These are phyloP conservation scores for Epichloe festucae DNA, from an alignment of 2,329 filamentous ascomycete genomes.

Conservation along the genomic window DNA sequence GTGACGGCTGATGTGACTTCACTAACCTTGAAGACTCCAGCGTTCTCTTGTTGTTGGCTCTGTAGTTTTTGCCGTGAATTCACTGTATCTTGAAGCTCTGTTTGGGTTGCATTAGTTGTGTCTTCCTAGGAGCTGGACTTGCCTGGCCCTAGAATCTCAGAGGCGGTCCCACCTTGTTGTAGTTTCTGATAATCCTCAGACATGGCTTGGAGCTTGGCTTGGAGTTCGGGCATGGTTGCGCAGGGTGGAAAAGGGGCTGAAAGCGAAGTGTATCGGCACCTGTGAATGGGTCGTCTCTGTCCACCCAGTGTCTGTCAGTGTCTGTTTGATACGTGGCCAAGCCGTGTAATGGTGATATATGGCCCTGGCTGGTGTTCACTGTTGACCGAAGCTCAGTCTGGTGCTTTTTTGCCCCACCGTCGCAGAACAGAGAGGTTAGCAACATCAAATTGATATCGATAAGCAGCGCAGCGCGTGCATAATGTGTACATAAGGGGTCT, in stretches of 20 bases:
- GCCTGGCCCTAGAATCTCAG: background rate
- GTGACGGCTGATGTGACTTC: background rate
- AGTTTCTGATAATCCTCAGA: slow-evolving; percentile 81
- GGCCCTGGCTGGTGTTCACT: too few species aligned
- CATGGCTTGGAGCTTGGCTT: slow-evolving; percentile 67
- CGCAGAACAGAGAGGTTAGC: background rate
- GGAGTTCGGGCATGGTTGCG: slow-evolving; percentile 51
- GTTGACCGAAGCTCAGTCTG: too few species aligned
- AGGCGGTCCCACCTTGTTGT: slow-evolving; percentile 53
- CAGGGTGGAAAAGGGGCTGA: background rate
- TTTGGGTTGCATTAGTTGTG: slow-evolving; percentile 2
- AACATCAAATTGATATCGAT: background rate
- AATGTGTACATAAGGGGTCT: background rate
- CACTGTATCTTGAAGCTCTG: slow-evolving; percentile 69
- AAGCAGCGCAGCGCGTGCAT: background rate
- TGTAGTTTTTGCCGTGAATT: slow-evolving; percentile 81
- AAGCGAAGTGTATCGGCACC: background rate
- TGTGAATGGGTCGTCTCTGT: background rate
- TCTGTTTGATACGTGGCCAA: background rate
- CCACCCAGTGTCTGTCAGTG: background rate
- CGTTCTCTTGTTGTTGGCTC: slow-evolving; percentile 87
- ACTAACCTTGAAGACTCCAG: slow-evolving; percentile 65
- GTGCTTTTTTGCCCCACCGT: background rate
- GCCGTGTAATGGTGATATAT: too few species aligned
- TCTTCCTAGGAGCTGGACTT: background rate